Evolutionary conservation across 2,329 filamentous ascomycete genomes (phyloP).

Genomic region (Keithomyces neogunnii): DNA sequence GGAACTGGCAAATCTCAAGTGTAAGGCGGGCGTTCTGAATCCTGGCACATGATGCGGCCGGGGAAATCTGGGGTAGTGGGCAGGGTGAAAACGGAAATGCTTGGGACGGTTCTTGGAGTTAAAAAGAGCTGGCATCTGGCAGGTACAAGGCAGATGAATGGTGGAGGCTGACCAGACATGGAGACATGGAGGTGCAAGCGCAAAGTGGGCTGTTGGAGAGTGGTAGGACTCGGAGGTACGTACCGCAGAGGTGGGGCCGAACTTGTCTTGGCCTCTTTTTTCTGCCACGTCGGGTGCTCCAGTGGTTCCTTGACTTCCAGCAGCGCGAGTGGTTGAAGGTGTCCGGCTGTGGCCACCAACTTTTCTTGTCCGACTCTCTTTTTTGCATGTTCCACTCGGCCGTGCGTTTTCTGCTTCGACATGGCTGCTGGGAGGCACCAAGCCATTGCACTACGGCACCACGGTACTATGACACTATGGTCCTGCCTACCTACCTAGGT

Average conservation of each 20-base stretch:
- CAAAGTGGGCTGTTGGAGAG: background rate
- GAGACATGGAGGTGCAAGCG: no score
- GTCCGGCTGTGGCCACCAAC: slow-evolving; percentile 1
- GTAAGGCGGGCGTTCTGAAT: background rate
- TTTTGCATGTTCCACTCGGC: no score
- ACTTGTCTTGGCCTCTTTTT: slow-evolving; percentile 1
- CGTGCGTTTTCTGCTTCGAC: no score
- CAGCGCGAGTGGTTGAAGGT: background rate
- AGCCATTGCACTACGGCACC: no score
- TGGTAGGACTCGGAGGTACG: background rate
- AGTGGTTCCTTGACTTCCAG: background rate
- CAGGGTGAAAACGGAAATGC: slow-evolving; percentile 6
- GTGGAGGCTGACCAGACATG: background rate
- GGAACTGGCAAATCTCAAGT: background rate
- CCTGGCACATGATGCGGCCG: slow-evolving; percentile 10
- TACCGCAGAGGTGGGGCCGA: slow-evolving; percentile 1
- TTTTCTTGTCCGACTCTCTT: background rate
- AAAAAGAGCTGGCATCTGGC: background rate
- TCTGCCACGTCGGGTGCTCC: background rate
- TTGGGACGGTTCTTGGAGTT: slow-evolving; percentile 5
- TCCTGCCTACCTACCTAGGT: no score
- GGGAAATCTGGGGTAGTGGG: slow-evolving; percentile 15
- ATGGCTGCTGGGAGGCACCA: no score
- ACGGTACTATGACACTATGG: no score
- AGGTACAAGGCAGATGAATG: background rate